phyloP scores from a whole-genome alignment of 2,329 filamentous ascomycete genomes.

The Curvularia sp. region DNA sequence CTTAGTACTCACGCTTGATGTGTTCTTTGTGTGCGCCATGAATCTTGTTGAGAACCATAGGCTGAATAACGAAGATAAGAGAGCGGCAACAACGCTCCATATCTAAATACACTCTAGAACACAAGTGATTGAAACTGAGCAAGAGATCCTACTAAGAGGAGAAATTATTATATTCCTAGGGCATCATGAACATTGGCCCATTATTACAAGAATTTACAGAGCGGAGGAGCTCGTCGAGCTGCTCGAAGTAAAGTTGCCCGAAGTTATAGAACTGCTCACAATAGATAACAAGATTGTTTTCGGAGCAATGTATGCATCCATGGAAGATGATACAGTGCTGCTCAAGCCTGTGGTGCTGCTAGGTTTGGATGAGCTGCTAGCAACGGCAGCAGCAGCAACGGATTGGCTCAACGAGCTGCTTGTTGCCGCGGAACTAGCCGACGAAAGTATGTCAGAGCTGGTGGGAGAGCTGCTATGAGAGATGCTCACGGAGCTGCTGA shows the following conservation, averaged over 20 bases:
- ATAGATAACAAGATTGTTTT: not conserved
- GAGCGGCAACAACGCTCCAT: not conserved
- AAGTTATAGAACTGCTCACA: not conserved
- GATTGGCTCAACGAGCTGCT: not conserved
- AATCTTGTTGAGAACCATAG: not conserved
- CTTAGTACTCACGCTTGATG: not conserved
- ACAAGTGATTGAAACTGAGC: not conserved
- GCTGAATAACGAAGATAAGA: not conserved
- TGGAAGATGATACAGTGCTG: not conserved
- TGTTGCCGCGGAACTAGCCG: constrained; percentile 1
- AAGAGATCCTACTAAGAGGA: not conserved
- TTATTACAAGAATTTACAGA: not conserved
- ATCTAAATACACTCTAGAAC: not conserved
- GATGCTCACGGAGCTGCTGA: not conserved
- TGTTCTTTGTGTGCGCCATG: not conserved
- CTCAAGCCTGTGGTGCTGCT: constrained; percentile 2
- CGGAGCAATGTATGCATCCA: not conserved
- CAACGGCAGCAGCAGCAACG: not conserved
- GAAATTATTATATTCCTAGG: not conserved
- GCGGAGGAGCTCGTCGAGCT: not conserved
- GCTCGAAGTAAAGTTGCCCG: not conserved
- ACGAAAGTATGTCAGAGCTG: not conserved
- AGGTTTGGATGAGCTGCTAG: not conserved
- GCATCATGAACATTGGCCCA: not conserved
- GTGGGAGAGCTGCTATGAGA: not conserved